Evolutionary conservation across 2,329 filamentous ascomycete genomes (phyloP), one percentile per base, ranked within the genome.

Genomic region (Aureobasidium melanogenum): DNA sequence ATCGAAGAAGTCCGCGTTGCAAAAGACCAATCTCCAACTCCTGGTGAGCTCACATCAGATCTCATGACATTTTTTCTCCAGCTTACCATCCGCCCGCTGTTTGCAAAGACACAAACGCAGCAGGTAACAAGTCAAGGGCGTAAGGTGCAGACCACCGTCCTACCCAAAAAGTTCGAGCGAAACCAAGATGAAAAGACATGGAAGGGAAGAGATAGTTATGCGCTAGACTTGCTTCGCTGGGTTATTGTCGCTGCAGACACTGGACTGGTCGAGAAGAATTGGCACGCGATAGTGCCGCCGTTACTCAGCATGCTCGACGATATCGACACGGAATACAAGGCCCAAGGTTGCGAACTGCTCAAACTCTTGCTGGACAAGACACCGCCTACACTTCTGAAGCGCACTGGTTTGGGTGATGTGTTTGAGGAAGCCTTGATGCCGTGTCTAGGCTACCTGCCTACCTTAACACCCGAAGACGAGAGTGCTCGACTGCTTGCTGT

Each of bases 391-490:
- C 77, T 87, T 2, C 78, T 92, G 47, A 72, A 72, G 14, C 78
- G 79, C 48, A 88, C 85, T 0, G 88, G 88, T 0, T 82, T 93
- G 8, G 82, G 80, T 24, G 75, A 80, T 15, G 81, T 93, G 28
- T 87, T 93, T 63, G 82, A 87, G 67, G 82, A 90, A 22, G 82
- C 86, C 3, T 74, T 90, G 1, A 81, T 86, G 65, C 88, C 90
- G 0, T 84, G 86, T 38, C 80, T 96, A n/a, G 80, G 87, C 8
- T 89, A 85, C 67, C 79, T 96, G 6, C 92, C 93, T 0, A 84
- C 81, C 14, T 76, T 96, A 44, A 96, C 90, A 0, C 85, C 88
- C 0, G 87, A 89, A 68, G 70, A 79, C 0, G 88, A 94, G 61
- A 88, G 88, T 4, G 69, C 88, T 1, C 68, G 70, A 1, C 75